phyloP scores from a whole-genome alignment of 805 yeast genomes.

The Candida patagonica region DNA sequence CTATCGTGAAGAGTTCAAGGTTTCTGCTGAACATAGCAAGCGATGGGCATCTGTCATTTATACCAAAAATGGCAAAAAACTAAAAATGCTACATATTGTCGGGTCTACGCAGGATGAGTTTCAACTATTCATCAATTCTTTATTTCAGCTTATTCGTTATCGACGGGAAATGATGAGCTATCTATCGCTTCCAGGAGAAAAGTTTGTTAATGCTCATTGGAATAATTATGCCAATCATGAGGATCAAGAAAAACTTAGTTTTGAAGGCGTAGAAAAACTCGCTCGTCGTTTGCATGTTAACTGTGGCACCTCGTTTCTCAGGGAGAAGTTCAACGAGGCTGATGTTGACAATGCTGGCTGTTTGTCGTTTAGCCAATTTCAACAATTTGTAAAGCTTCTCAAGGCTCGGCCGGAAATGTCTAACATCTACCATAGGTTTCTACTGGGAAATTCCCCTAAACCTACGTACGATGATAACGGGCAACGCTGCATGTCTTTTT shows the following conservation, averaged over 20 bases:
- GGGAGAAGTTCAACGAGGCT: constrained; percentile 42
- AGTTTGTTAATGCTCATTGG: constrained; percentile 61
- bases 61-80: constrained; percentile 47
- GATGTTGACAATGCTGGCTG: constrained; percentile 42
- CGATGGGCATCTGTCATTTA: constrained; percentile 81
- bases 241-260: constrained; percentile 30
- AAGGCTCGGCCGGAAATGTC: constrained; percentile 57
- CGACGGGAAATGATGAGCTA: constrained; percentile 56
- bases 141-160: constrained; percentile 45
- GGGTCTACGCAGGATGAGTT: constrained; percentile 47
- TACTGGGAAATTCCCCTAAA: constrained; percentile 6
- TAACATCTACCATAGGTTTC: constrained; percentile 36
- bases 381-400: constrained; percentile 57
- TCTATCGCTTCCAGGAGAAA: constrained; percentile 51
- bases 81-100: constrained; percentile 72
- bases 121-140: constrained; percentile 45
- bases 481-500: constrained; percentile 12
- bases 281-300: constrained; percentile 64
- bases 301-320: constrained; percentile 46
- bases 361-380: constrained; percentile 65
- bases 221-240: constrained; percentile 32
- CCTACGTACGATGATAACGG: no score
- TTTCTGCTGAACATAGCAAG: constrained; percentile 52
- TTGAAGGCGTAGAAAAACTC: constrained; percentile 59
- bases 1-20: constrained; percentile 76